A percentile compares a stretch with the other conserved stretches of the same genome.
Conservation (phyloP, 1,139 yeast species). For the Sugiyamaella pinicola region DNA sequence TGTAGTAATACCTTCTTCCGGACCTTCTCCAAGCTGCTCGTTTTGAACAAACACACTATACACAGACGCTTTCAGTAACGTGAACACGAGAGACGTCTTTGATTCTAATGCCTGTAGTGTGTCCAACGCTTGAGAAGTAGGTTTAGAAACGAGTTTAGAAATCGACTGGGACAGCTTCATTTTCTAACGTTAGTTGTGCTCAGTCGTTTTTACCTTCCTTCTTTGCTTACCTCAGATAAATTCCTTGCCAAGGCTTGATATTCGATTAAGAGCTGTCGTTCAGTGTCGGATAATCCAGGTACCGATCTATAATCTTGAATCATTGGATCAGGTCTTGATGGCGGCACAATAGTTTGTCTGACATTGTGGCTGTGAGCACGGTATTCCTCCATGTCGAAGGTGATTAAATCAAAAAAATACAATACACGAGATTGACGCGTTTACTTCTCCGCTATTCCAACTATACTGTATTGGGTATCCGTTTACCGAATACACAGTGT, state of each 20-base stretch:
- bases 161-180: conserved; percentile 34
- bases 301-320: conserved; percentile 23
- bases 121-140: conserved; percentile 48
- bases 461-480: too few species aligned
- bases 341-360: background rate
- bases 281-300: conserved; percentile 35
- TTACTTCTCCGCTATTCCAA: background rate
- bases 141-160: conserved; percentile 24
- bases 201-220: background rate
- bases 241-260: conserved; percentile 38
- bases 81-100: conserved; percentile 59
- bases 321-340: conserved; percentile 12
- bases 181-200: conserved; percentile 6
- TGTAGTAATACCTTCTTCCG: conserved; percentile 5
- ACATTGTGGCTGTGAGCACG: conserved; percentile 2
- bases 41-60: conserved; percentile 53
- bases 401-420: background rate
- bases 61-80: conserved; percentile 61
- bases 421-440: background rate
- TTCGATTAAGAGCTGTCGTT: conserved; percentile 38
- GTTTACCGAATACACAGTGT: too few species aligned
- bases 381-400: conserved; percentile 4
- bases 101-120: conserved; percentile 56
- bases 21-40: conserved; percentile 32
- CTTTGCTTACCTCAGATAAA: conserved; percentile 32